These are phyloP conservation scores for Pseudozyma flocculosa DNA, from an alignment of 1,284 basidiomycete genomes.

Conservation along the genomic window DNA sequence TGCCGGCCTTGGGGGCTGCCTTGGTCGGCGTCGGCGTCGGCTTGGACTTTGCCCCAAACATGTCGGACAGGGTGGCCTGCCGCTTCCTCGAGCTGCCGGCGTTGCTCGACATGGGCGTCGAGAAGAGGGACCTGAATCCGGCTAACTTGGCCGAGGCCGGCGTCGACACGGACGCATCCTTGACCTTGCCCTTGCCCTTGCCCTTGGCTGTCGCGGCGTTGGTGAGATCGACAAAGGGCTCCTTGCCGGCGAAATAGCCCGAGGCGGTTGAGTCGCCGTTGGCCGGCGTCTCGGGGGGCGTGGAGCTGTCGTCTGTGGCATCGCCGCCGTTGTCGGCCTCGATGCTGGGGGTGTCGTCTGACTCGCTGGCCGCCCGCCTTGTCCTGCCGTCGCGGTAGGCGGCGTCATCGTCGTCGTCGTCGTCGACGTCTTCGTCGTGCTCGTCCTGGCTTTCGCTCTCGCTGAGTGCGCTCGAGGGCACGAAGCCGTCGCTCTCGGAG, in stretches of 20 bases:
- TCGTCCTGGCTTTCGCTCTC: no score
- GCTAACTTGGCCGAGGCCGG: constrained; percentile 1
- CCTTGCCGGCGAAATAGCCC: constrained; percentile 20
- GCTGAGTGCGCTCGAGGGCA: background rate
- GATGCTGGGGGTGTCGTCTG: background rate
- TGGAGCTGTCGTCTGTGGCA: background rate
- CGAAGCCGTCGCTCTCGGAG: background rate
- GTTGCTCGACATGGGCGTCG: background rate
- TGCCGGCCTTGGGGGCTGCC: background rate
- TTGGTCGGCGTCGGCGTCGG: background rate
- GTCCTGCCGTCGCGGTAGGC: no score
- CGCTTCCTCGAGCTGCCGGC: background rate
- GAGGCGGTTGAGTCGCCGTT: constrained; percentile 1
- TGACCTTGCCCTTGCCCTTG: constrained; percentile 2
- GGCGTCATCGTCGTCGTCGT: no score
- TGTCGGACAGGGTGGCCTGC: background rate
- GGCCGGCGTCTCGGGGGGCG: constrained; percentile 17
- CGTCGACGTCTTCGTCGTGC: background rate
- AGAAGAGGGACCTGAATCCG: background rate
- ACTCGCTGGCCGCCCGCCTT: no score
- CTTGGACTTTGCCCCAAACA: background rate
- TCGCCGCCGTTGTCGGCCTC: background rate
- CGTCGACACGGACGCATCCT: constrained; percentile 13
- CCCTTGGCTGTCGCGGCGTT: constrained; percentile 4
- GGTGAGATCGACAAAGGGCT: constrained; percentile 19